These are phyloP conservation scores for Ceratocystis diversiconidia DNA, from an alignment of 2,329 filamentous ascomycete genomes.

Conservation along the genomic window DNA sequence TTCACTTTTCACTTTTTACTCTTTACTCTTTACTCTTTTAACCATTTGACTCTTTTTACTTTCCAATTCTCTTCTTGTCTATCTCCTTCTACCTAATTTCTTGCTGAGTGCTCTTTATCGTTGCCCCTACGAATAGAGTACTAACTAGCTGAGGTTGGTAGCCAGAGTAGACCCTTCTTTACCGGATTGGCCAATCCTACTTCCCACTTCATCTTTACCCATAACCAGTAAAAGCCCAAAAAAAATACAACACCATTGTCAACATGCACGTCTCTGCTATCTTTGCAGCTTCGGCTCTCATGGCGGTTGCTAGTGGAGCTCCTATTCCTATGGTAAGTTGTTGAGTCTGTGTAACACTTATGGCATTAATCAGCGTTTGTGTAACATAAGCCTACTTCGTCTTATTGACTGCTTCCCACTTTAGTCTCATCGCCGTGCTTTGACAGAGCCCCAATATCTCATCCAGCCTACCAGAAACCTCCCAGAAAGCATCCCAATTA, in stretches of 20 bases:
- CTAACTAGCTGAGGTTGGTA: not conserved
- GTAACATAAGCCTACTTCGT: not conserved
- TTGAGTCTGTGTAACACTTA: not conserved
- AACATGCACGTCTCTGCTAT: conserved; percentile 15
- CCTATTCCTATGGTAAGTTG: conserved; percentile 10
- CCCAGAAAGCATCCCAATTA: not conserved
- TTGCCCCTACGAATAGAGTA: not conserved
- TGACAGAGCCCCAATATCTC: not conserved
- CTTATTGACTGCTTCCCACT: not conserved
- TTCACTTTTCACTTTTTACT: not conserved
- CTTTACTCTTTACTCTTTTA: not conserved
- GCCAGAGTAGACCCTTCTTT: not conserved
- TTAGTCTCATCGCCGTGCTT: not conserved
- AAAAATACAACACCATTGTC: not conserved
- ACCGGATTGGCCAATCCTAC: conserved; percentile 13
- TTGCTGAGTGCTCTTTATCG: not conserved
- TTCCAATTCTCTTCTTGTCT: not conserved
- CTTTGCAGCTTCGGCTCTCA: conserved; percentile 12
- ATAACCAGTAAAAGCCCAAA: not conserved
- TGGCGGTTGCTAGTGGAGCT: conserved; percentile 4
- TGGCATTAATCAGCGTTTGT: not conserved
- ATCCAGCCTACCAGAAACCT: not conserved
- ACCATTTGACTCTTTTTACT: not conserved
- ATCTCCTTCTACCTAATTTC: not conserved
- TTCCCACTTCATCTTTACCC: not conserved